These are phyloP conservation scores for Sphaerulina musiva DNA, from an alignment of 2,329 filamentous ascomycete species.

Conservation along the genomic window DNA sequence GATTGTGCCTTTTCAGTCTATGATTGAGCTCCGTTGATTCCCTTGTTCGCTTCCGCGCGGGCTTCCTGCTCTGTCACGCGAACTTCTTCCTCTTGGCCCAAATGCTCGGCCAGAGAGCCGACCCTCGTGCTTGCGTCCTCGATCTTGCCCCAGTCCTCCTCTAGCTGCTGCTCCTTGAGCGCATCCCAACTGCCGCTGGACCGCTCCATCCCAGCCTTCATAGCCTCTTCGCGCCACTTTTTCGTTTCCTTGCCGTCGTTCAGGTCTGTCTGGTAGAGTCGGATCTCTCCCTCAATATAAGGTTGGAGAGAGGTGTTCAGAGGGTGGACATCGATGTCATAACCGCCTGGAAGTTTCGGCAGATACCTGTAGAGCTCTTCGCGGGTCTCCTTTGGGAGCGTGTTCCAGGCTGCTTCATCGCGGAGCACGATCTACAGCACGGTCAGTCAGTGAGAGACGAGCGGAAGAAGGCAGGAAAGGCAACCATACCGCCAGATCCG, in stretches of 20 bases:
- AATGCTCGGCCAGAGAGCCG: not conserved
- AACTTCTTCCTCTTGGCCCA: too few species aligned
- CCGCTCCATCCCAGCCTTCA: constrained; percentile 47
- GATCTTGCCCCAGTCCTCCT: constrained; percentile 49
- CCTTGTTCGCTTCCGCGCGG: not conserved
- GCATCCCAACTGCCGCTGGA: constrained; percentile 51
- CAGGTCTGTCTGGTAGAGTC: constrained; percentile 52
- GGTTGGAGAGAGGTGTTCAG: constrained; percentile 40
- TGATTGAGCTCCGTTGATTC: not conserved
- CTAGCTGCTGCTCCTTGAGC: constrained; percentile 50
- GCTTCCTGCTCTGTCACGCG: not conserved
- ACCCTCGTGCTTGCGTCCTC: not conserved
- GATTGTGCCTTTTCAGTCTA: constrained; percentile 1
- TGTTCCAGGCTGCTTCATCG: constrained; percentile 28
- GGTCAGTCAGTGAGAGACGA: not conserved
- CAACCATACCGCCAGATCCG: constrained; percentile 23
- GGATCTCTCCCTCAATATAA: constrained; percentile 48
- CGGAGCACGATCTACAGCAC: constrained; percentile 27
- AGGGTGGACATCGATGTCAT: constrained; percentile 37
- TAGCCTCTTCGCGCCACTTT: constrained; percentile 51
- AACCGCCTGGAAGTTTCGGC: constrained; percentile 22
- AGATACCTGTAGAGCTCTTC: constrained; percentile 29
- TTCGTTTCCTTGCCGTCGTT: constrained; percentile 50
- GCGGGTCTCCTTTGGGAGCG: constrained; percentile 22
- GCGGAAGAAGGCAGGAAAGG: not conserved